phyloP scores from a whole-genome alignment of 805 yeast species.

The Barnettozyma pratensis region DNA sequence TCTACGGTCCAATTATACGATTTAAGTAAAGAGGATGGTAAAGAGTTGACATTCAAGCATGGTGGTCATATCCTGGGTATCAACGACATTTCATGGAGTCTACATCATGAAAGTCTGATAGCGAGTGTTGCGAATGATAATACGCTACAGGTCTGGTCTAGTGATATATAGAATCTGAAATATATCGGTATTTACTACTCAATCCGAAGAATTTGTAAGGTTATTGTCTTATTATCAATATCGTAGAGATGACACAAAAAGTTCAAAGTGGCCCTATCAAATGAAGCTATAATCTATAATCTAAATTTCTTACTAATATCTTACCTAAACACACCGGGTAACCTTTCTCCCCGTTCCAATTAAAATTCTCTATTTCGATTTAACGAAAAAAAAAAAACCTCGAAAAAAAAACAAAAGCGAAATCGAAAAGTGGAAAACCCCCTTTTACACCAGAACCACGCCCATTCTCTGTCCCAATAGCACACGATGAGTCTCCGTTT shows the following conservation, averaged over 20 bases:
- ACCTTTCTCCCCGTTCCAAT: conserved; percentile 1
- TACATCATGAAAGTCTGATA: conserved; percentile 54
- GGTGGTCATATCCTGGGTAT: conserved; percentile 88
- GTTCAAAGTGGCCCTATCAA: too few species aligned
- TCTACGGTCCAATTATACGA: conserved; percentile 62
- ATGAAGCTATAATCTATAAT: too few species aligned
- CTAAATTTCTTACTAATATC: neutral
- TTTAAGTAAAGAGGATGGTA: conserved; percentile 27
- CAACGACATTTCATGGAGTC: conserved; percentile 80
- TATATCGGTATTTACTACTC: neutral
- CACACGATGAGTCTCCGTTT: conserved; percentile 10
- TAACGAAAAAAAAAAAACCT: neutral
- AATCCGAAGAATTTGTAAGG: too few species aligned
- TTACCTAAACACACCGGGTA: conserved; percentile 1
- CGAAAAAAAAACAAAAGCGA: neutral
- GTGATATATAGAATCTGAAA: neutral
- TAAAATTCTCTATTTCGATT: neutral
- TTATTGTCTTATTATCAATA: too few species aligned
- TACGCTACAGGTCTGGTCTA: conserved; percentile 72
- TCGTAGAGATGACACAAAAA: too few species aligned
- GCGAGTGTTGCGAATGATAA: conserved; percentile 83
- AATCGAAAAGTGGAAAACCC: conserved; percentile 2
- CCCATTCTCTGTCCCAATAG: neutral
- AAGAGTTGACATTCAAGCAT: conserved; percentile 54
- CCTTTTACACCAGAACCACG: neutral